A percentile compares a stretch with the other conserved stretches of the same genome.
phyloP scores from a whole-genome alignment of 1,139 yeast genomes.

The Komagataea norvegica region DNA sequence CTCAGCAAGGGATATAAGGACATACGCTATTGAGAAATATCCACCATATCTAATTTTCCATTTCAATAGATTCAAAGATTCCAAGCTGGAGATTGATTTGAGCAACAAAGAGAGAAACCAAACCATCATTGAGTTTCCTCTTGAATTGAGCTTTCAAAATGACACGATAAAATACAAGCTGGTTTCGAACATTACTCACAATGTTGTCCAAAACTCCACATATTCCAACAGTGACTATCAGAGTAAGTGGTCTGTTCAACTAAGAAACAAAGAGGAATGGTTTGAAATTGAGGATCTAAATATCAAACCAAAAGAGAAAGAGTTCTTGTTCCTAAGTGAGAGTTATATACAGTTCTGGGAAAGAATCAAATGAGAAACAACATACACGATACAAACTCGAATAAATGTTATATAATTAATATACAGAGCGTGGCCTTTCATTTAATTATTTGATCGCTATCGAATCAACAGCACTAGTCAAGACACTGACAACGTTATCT shows the following conservation, averaged over 20 bases:
- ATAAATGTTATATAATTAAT: background rate
- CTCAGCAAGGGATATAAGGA: constrained; percentile 30
- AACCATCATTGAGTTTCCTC: constrained; percentile 60
- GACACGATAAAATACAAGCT: constrained; percentile 37
- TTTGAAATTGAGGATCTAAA: constrained; percentile 49
- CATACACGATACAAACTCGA: background rate
- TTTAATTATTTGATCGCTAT: constrained; percentile 63
- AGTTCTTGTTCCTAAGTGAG: constrained; percentile 58
- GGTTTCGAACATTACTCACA: constrained; percentile 49
- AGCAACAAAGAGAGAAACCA: constrained; percentile 46
- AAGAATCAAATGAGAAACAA: constrained; percentile 15
- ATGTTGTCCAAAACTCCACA: constrained; percentile 22
- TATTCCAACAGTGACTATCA: constrained; percentile 30
- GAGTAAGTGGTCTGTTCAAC: constrained; percentile 48
- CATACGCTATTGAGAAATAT: constrained; percentile 38
- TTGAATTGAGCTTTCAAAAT: constrained; percentile 26
- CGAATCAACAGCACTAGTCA: constrained; percentile 86
- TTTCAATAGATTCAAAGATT: constrained; percentile 47
- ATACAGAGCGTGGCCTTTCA: background rate
- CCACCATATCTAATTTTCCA: constrained; percentile 56
- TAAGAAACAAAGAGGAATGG: constrained; percentile 50
- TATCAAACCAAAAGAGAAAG: constrained; percentile 46
- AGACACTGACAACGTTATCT: constrained; percentile 80
- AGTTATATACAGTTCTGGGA: constrained; percentile 70
- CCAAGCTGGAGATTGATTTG: constrained; percentile 31